A percentile compares a stretch with the other conserved stretches of the same genome.
Conservation (phyloP, 805 yeast species). For the Starmera caribaea region DNA sequence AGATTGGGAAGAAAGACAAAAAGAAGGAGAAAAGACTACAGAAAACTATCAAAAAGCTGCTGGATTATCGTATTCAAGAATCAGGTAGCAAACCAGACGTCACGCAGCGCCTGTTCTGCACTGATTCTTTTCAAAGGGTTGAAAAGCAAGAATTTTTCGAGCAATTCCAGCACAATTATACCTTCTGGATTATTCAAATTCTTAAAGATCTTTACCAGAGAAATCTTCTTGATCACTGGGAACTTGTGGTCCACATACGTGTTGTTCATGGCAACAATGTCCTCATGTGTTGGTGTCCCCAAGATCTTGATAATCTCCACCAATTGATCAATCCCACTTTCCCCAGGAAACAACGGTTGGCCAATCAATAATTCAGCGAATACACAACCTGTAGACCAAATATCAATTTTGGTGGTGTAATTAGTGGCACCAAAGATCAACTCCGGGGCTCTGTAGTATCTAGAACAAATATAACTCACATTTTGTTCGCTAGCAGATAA, state of each 20-base stretch:
- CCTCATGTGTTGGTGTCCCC: constrained; percentile 92
- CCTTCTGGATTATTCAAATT: constrained; percentile 30
- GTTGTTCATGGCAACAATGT: constrained; percentile 90
- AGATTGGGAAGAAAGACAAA: too few relatives aligned
- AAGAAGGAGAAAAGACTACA: background rate
- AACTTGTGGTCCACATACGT: constrained; percentile 95
- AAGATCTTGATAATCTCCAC: constrained; percentile 93
- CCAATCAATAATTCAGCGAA: constrained; percentile 95
- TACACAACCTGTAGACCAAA: constrained; percentile 98
- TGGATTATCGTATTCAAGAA: background rate
- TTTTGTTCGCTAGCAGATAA: constrained; percentile 87
- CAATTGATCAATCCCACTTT: constrained; percentile 92
- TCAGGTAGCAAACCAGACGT: constrained; percentile 47
- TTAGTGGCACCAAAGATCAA: constrained; percentile 94
- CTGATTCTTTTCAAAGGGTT: constrained; percentile 58
- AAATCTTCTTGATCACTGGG: constrained; percentile 78
- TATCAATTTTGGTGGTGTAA: constrained; percentile 92
- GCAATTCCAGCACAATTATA: constrained; percentile 41
- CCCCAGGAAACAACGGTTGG: constrained; percentile 97
- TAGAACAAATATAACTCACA: constrained; percentile 91
- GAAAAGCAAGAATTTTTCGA: constrained; percentile 51
- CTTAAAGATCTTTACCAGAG: constrained; percentile 57
- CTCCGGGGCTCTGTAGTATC: constrained; percentile 97
- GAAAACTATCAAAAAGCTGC: background rate
- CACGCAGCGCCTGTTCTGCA: constrained; percentile 43